Evolutionary conservation across 2,329 filamentous ascomycete genomes (phyloP), one percentile per base, ranked within the genome.

Genomic region (Paecilomyces variotii): DNA sequence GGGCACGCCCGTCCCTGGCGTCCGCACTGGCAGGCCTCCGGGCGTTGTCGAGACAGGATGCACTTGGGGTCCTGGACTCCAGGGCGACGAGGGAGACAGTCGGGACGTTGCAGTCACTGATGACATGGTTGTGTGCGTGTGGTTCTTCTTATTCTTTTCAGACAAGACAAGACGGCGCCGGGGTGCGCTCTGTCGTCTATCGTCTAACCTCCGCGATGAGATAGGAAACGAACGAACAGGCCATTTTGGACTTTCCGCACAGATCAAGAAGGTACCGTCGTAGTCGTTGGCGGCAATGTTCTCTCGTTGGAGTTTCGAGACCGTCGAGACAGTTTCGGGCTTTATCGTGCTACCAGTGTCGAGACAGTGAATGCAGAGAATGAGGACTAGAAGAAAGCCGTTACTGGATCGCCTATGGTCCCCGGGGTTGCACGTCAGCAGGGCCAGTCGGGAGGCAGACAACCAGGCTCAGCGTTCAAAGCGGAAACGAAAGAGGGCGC

Each of bases 1-100:
- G 68, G 86, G 82, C 62, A 82, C 82, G 54, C 81, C 81, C 1
- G 84, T 83, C 60, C 80, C 78, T 19, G 80, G 76, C 61, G 77
- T 74, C 55, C 78, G 77, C 51, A 82, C 80, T 4, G 84, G 84
- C 12, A 79, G 62, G 52, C 59, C 74, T 50, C 78, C 59, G 2
- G 85, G 83, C 0, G 84, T 84, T 32, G 67, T 73, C 14, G 70
- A 67, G 49, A 70, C 61, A 39, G 61, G 57, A 28, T 50, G 39
- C 10, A 56, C 57, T 60, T 63, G 50, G 57, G 64, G 26, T 14
- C 56, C 53, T 27, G 59, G 53, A 32, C 45, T 53, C 62, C 63
- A 61, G 59, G 62, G 58, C 55, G 65, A 60, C 60, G 65, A 34
- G 27, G 64, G 57, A 55, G 66, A 61, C 56, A 62, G 61, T 4